A percentile compares a stretch with the other conserved stretches of the same genome.
These are phyloP conservation scores for Clonostachys rosea DNA, from an alignment of 2,329 filamentous ascomycete species.

Conservation along the genomic window DNA sequence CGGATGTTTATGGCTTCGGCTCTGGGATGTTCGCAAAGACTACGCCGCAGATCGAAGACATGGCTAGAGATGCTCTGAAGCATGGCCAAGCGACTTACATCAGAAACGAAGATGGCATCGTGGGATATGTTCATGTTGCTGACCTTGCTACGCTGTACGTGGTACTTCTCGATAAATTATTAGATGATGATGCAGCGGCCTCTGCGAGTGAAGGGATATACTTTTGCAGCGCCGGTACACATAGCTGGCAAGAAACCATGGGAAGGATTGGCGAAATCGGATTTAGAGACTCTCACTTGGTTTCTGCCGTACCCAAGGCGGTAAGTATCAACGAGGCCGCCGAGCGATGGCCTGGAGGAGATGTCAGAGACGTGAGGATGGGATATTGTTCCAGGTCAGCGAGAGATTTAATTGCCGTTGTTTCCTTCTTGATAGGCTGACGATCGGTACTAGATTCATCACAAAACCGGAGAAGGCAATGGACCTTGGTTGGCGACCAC, in stretches of 20 bases:
- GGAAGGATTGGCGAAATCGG: slow-evolving; percentile 21
- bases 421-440: too few relatives aligned
- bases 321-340: too few relatives aligned
- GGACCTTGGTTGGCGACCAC: too few relatives aligned
- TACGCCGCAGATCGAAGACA: slow-evolving; percentile 29
- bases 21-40: slow-evolving; percentile 31
- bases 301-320: too few relatives aligned
- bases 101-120: slow-evolving; percentile 25
- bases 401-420: too few relatives aligned
- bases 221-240: slow-evolving; percentile 31
- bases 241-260: slow-evolving; percentile 31
- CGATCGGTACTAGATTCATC: too few relatives aligned
- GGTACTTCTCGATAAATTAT: slow-evolving; percentile 22
- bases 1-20: slow-evolving; percentile 39
- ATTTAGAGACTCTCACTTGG: too few relatives aligned
- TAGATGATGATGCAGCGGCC: slow-evolving; percentile 21
- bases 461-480: too few relatives aligned
- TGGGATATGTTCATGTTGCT: slow-evolving; percentile 37
- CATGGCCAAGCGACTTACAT: slow-evolving; percentile 13
- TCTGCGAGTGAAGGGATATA: slow-evolving; percentile 30
- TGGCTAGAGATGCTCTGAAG: slow-evolving; percentile 20
- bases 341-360: too few relatives aligned
- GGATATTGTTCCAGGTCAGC: too few relatives aligned
- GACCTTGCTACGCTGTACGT: slow-evolving; percentile 36
- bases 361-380: too few relatives aligned